Evolutionary conservation across 306 rosid species (phyloP), one percentile per base, ranked within the genome.

Genomic region (Prunus persica): DNA sequence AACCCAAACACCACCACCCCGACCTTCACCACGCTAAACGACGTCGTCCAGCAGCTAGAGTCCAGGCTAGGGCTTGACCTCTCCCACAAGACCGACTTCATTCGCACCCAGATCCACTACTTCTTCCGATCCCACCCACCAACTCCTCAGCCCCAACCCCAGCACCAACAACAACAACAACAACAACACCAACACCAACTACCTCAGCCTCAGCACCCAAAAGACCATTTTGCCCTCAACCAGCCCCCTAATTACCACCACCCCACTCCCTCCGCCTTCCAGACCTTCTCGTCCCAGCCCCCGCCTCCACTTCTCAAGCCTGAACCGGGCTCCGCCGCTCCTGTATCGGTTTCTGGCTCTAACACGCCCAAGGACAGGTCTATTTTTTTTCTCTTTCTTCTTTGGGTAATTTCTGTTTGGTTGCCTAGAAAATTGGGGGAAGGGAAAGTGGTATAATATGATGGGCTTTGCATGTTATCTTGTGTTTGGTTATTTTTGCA

Each of bases 21-120:
- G 41, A 67, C 82, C 57, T 77, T 86, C 82, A 74, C 83, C 25
- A 81, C 92, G 24, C 52, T 92, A 13, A 83, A 86, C 86, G 91
- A 82, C n/a, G 84, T 92, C 50, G 87, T 90, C 14, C 86, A 79
- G 32, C 82, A 87, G 82, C 88, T 92, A 76, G 83, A 90, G 75
- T 67, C 93, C 58, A 86, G 89, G 79, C 96, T 92, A 15, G 90
- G 91, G 14, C 73, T 71, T 61, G 92, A 88, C 79, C 92, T 92
- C 67, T 74, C 93, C 49, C 87, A 87, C 79, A 92, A 92, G 82
- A 38, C 87, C 60, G 90, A 92, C 57, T 88, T 90, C 91, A 89
- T 92, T 41, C 71, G 82, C 15, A 25, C 75, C 18, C 92, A 88
- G 86, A 92, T 90, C 88, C 89, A 84, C 60, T 74, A 76, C 61